Evolutionary conservation across 106 monocot genomes (phyloP).

Genomic region (Agapanthus africanus): DNA sequence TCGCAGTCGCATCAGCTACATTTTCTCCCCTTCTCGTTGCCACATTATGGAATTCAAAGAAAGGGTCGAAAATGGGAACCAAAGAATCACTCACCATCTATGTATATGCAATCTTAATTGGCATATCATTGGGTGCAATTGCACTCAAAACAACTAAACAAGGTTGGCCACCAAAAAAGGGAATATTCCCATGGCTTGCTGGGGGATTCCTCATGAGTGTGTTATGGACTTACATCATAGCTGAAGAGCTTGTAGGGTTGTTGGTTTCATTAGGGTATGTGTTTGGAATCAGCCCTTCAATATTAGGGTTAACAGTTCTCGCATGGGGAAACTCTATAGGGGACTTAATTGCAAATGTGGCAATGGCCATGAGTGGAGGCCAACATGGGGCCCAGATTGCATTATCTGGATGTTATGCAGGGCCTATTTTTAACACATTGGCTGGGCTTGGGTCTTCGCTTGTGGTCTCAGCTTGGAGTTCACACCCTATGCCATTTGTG

Average conservation of each 20-base stretch:
- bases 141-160: constrained; percentile 17
- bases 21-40: constrained; percentile 34
- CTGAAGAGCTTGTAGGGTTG: constrained; percentile 39
- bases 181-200: constrained; percentile 32
- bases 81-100: constrained; percentile 10
- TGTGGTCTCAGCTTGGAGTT: constrained; percentile 15
- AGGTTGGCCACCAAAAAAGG: constrained; percentile 21
- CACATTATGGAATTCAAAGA: constrained; percentile 20
- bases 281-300: constrained; percentile 53
- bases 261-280: constrained; percentile 32
- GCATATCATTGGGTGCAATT: constrained; percentile 12
- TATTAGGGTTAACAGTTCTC: constrained; percentile 78
- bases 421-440: constrained; percentile 37
- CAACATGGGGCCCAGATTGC: constrained; percentile 88
- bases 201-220: constrained; percentile 50
- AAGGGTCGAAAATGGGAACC: neutral
- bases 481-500: constrained; percentile 11
- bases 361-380: constrained; percentile 58
- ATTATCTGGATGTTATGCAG: constrained; percentile 76
- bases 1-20: constrained; percentile 25
- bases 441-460: constrained; percentile 41
- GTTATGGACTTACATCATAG: constrained; percentile 36
- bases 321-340: constrained; percentile 99
- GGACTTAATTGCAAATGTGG: constrained; percentile 76
- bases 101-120: constrained; percentile 17